Conservation (phyloP, 208 protist species). For the Leishmania gerbilli region DNA sequence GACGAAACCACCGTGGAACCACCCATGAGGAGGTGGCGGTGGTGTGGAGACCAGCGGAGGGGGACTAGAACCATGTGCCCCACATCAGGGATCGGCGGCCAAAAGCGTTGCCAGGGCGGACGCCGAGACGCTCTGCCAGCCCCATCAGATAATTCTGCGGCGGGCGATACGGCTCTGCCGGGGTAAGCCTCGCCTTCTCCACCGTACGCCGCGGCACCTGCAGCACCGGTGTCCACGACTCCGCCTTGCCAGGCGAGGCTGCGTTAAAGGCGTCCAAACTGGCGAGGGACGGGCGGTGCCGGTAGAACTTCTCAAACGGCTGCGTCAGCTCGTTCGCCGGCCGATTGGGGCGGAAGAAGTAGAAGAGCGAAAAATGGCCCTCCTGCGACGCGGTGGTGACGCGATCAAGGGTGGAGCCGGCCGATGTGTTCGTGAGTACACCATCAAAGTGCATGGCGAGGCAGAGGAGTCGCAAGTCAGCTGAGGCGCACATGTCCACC, state of each 20-base stretch:
- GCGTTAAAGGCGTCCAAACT: slow-evolving; percentile 22
- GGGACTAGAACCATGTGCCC: slow-evolving; percentile 81
- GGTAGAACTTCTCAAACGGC: slow-evolving; percentile 75
- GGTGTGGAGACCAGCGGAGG: background rate
- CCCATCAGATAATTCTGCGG: slow-evolving; percentile 89
- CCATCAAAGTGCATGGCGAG: slow-evolving; percentile 60
- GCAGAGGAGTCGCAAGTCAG: slow-evolving; percentile 82
- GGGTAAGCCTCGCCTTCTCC: slow-evolving; percentile 34
- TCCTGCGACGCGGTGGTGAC: slow-evolving; percentile 15
- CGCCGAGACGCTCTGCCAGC: slow-evolving; percentile 79
- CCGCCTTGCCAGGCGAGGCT: background rate
- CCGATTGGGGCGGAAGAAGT: slow-evolving; percentile 85
- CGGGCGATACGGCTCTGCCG: slow-evolving; percentile 60
- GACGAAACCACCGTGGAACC: background rate
- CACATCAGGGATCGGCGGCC: slow-evolving; percentile 87
- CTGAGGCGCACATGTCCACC: slow-evolving; percentile 64
- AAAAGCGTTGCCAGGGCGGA: slow-evolving; percentile 79
- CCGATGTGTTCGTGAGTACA: slow-evolving; percentile 31
- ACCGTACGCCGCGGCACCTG: slow-evolving; percentile 47
- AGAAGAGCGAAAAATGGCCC: slow-evolving; percentile 66
- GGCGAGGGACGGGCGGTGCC: slow-evolving; percentile 50
- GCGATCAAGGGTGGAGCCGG: slow-evolving; percentile 36
- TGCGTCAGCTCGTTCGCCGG: slow-evolving; percentile 75
- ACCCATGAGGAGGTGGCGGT: background rate
- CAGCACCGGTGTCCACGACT: slow-evolving; percentile 58